Conservation (phyloP, 2,329 filamentous ascomycete species). For the Podosphaera xanthii region DNA sequence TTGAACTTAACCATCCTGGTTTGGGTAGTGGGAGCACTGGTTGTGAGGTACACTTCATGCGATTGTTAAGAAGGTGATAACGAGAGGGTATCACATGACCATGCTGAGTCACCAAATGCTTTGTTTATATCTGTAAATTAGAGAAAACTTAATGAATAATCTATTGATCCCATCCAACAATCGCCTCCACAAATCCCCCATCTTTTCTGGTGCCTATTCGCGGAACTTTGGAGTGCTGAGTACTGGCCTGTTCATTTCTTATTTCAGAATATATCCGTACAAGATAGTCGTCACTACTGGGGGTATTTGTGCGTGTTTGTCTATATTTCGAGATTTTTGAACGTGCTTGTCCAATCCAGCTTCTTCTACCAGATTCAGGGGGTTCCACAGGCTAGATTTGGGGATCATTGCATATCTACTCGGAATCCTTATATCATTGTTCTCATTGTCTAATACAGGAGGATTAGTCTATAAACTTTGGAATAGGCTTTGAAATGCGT, state of each 20-base stretch:
- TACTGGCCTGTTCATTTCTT: background rate
- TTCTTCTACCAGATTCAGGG: background rate
- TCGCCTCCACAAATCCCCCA: background rate
- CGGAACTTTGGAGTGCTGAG: background rate
- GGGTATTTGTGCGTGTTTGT: background rate
- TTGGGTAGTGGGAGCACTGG: too few relatives aligned
- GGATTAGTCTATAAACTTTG: background rate
- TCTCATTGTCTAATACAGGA: background rate
- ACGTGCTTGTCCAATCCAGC: background rate
- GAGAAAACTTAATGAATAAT: too few relatives aligned
- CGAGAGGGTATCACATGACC: too few relatives aligned
- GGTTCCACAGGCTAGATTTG: too few relatives aligned
- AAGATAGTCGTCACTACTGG: background rate
- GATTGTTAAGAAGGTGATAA: too few relatives aligned
- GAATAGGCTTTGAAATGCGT: background rate
- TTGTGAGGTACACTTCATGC: too few relatives aligned
- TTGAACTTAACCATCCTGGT: too few relatives aligned
- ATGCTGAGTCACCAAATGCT: too few relatives aligned
- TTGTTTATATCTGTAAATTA: too few relatives aligned
- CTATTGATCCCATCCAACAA: background rate
- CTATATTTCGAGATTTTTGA: background rate
- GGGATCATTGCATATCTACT: background rate
- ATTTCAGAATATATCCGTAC: background rate
- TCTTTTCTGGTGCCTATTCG: background rate
- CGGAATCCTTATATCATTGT: background rate